These are phyloP conservation scores for Mucor racemosus DNA, from an alignment of 371 early-diverging fungal species.

Conservation along the genomic window DNA sequence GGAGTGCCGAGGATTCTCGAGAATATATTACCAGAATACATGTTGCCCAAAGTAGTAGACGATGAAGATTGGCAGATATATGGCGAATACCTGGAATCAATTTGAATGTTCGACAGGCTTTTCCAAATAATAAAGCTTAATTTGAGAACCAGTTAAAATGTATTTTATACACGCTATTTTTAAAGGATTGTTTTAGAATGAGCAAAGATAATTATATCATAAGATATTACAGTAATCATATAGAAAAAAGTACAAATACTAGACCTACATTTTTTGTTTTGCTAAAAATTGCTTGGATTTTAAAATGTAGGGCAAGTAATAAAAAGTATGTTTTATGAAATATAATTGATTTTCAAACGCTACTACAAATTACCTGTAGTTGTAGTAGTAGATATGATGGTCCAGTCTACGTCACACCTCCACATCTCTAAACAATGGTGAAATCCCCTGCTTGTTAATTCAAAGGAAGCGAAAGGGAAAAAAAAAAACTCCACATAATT, in stretches of 20 bases:
- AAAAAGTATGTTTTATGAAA: too few relatives aligned
- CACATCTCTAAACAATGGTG: neutral
- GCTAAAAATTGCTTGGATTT: too few relatives aligned
- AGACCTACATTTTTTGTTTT: neutral
- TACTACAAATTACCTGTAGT: too few relatives aligned
- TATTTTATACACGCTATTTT: neutral
- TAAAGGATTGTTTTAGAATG: neutral
- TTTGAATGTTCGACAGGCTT: conserved; percentile 79
- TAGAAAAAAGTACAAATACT: too few relatives aligned
- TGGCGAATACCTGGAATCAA: conserved; percentile 71
- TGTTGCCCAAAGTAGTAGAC: conserved; percentile 30
- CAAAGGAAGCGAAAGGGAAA: neutral
- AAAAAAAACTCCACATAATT: conserved; percentile 8
- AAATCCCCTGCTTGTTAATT: conserved; percentile 12
- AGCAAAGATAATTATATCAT: neutral
- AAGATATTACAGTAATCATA: neutral
- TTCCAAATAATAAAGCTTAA: conserved; percentile 10
- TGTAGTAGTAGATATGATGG: neutral
- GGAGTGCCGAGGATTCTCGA: conserved; percentile 80
- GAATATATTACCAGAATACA: conserved; percentile 63
- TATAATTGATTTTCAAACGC: too few relatives aligned
- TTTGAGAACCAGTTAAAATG: neutral
- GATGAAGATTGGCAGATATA: conserved; percentile 59
- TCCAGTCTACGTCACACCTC: conserved; percentile 5
- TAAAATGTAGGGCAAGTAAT: too few relatives aligned